phyloP scores from a whole-genome alignment of 2,329 filamentous ascomycete genomes.

The Lecanoromycetidae sp. region DNA sequence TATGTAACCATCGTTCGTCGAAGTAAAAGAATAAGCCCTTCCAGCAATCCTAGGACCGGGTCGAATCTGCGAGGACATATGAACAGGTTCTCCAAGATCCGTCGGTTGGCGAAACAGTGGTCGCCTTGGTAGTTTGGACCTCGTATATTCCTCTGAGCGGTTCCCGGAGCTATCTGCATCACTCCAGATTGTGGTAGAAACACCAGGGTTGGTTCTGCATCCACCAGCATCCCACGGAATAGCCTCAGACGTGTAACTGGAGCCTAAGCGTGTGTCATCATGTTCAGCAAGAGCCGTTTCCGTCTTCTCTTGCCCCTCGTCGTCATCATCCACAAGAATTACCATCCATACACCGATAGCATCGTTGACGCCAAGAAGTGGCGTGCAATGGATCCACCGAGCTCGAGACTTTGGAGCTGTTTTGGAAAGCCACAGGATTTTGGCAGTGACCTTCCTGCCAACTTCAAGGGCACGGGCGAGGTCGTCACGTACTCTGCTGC shows the following conservation, averaged over 20 bases:
- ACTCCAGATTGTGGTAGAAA: conserved; percentile 4
- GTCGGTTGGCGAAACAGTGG: neutral
- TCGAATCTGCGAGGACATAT: neutral
- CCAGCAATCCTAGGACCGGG: conserved; percentile 11
- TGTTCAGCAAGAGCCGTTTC: too few species aligned
- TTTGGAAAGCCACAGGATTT: conserved; percentile 16
- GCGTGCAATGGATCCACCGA: conserved; percentile 20
- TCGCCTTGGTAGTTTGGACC: neutral
- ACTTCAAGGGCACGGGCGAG: conserved; percentile 27
- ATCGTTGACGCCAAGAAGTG: conserved; percentile 17
- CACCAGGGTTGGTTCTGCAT: neutral
- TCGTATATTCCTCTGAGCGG: neutral
- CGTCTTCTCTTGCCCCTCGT: neutral
- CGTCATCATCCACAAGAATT: conserved; percentile 17
- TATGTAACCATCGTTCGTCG: conserved; percentile 3
- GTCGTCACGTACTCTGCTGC: conserved; percentile 36
- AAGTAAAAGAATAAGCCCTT: conserved; percentile 10
- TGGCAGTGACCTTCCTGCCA: conserved; percentile 18
- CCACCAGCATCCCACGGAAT: conserved; percentile 6
- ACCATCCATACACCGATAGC: conserved; percentile 19
- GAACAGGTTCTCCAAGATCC: neutral
- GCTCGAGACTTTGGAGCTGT: neutral
- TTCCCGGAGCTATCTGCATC: neutral
- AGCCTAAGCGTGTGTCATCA: neutral
- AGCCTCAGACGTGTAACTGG: conserved; percentile 3